Base-by-base conservation (phyloP, 2,329 filamentous ascomycete genomes). In the Septoria petroselini region DNA sequence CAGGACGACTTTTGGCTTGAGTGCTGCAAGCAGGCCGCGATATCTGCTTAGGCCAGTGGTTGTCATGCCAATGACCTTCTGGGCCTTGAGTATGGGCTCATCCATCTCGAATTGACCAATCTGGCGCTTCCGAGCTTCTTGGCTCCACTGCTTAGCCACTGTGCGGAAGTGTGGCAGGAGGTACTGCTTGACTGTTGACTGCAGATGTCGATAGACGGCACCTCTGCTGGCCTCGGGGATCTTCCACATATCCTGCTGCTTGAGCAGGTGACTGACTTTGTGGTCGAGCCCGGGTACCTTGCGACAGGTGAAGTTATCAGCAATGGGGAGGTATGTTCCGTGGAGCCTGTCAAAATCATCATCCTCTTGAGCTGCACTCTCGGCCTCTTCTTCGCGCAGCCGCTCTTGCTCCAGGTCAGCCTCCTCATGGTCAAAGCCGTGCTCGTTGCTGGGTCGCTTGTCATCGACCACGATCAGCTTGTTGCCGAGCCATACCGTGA, bases 21-120 rank as follows among this genome's bases (percentile, higher is more conserved):
- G 64, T 1, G 80, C 79, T 1, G 82, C 75, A 17, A 94, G 73
- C 2, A 91, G 73, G 1, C 78, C 80, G 3, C 88, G 81, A 54
- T 93, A 91, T 59, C 94, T 94, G 67, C 83, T 84, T 7, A 94
- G 65, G 1, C 88, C 88, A 0, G 89, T 94, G 0, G 86, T 90
- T 0, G 89, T 95, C 73, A 84, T 77, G 7, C 82, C 82, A 43
- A 85, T 76, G 19, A 85, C 65, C 48, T 75, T 79, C 4, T 78
- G 72, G 42, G 79, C 79, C 27, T 79, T 78, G 3, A 91, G 70
- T 18, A 88, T 74, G 17, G 78, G 69, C 7, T 76, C 69, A 51
- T 88, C 80, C 29, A 74, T 72, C 50, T 83, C 76, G 75, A 78
- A 85, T 19, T 73, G 76, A 12, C 76, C 77, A 15, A 79, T 75